Evolutionary conservation across 2,329 filamentous ascomycete genomes (phyloP).

Genomic region (Periconia macrospinosa): DNA sequence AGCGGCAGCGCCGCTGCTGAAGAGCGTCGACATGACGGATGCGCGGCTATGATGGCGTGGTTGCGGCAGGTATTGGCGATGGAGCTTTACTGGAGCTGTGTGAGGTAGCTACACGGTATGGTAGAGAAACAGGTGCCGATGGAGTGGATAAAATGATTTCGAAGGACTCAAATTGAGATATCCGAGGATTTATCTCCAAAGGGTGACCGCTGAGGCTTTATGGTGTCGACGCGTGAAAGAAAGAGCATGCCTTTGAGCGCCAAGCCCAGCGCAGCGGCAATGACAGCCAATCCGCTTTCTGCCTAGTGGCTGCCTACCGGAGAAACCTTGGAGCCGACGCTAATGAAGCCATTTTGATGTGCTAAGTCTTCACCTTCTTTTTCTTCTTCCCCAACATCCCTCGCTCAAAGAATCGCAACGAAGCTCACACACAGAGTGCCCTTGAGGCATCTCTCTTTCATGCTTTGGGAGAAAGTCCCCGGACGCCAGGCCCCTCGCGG

Average conservation of each 20-base stretch:
- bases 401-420: conserved; percentile 99
- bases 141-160: background rate
- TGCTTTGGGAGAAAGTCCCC: conserved; percentile 99
- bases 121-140: background rate
- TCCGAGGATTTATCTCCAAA: background rate
- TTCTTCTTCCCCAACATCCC: conserved; percentile 62
- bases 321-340: conserved; percentile 19
- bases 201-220: background rate
- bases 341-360: conserved; percentile 6
- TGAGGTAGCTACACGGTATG: background rate
- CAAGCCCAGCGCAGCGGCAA: conserved; percentile 1
- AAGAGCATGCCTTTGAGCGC: background rate
- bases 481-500: conserved; percentile 68
- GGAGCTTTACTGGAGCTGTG: conserved; percentile 15
- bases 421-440: conserved; percentile 87
- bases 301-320: conserved; percentile 32
- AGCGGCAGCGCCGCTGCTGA: conserved; percentile 57
- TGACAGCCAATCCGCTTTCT: conserved; percentile 23
- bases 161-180: background rate
- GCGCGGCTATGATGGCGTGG: conserved; percentile 3
- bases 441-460: conserved; percentile 34
- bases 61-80: conserved; percentile 5
- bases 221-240: background rate
- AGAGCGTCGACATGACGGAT: conserved; percentile 61
- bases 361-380: conserved; percentile 16